Conservation (phyloP, 768 basidiomycete species). For the Saitozyma sp. region DNA sequence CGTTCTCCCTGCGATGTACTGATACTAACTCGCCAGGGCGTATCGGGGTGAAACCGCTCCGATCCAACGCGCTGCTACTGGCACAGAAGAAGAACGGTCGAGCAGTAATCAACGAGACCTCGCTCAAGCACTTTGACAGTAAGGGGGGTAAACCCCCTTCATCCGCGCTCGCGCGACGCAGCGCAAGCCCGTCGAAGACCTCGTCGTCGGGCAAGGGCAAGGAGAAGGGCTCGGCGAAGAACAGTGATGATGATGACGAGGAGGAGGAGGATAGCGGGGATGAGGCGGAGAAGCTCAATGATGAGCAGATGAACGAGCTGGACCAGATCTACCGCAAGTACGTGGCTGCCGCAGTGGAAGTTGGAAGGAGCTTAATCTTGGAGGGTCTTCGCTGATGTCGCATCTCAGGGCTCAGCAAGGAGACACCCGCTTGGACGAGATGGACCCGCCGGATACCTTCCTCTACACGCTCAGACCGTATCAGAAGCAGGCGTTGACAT, state of each 20-base stretch:
- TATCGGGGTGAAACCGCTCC: conserved; percentile 67
- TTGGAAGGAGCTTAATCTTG: conserved; percentile 12
- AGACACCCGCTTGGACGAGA: conserved; percentile 72
- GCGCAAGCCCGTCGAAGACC: conserved; percentile 35
- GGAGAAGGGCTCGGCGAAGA: conserved; percentile 55
- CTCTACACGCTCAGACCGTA: conserved; percentile 74
- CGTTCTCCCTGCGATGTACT: neutral
- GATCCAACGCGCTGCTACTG: conserved; percentile 41
- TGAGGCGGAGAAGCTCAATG: conserved; percentile 74
- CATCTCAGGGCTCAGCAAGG: conserved; percentile 72
- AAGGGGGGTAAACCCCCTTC: conserved; percentile 19
- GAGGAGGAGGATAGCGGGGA: conserved; percentile 75
- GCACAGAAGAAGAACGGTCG: conserved; percentile 50
- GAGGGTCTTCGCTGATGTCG: too few relatives aligned
- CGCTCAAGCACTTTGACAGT: conserved; percentile 56
- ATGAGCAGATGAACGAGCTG: conserved; percentile 68
- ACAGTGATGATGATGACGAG: conserved; percentile 62
- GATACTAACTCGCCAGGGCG: conserved; percentile 25
- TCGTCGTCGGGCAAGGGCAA: conserved; percentile 47
- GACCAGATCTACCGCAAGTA: conserved; percentile 78
- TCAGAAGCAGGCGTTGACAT: conserved; percentile 88
- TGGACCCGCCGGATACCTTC: conserved; percentile 79
- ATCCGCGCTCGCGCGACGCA: conserved; percentile 11
- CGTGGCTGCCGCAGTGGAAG: conserved; percentile 17
- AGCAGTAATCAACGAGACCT: conserved; percentile 43